Evolutionary conservation across 768 basidiomycete genomes (phyloP), one percentile per base, ranked within the genome.

Genomic region (Leccinum fibrillosum): DNA sequence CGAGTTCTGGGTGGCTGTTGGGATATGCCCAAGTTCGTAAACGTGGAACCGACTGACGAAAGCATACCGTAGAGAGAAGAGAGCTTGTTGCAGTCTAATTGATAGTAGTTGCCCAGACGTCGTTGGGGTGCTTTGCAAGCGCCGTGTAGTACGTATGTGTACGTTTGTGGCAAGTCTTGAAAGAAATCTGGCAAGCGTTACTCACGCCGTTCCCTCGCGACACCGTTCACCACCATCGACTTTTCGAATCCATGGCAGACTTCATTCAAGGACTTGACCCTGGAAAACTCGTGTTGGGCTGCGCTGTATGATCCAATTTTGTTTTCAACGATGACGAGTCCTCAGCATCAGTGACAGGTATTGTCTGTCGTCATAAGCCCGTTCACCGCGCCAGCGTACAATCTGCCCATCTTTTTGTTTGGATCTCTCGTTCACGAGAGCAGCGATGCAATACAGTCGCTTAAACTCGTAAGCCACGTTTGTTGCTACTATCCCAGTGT

Each of bases 321-420:
- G 17, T 48, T 15, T 48, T 17, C 3, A 6, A 10, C 13, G 2
- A 15, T 34, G 42, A 44, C 42, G 42, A 44, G 11, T 13, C 42
- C 52, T 56, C 21, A 57, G 23, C 54, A 34, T 34, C 19, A 42
- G 26, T 47, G 12, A 10, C 62, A 91, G 90, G 77, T 73, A 26
- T 72, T 92, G 26, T 85, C 89, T 13, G 86, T 89, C 61, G 51
- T 79, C 49, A 74, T 82, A 48, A 74, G 75, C 57, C 77, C 86
- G 5, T 88, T 84, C 67, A 62, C 75, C 0, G 74, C 83, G 1
- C 88, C 90, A 2, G 68, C 78, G 2, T 94, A 94, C 71, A 94
- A 94, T 68, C 76, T 94, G 21, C 85, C 92, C n/a, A 77, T 94
- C 53, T 88, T 91, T 62, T 78, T 94, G 25, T 92, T 92, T 60